Base-by-base conservation (phyloP, 805 yeast species). In the Wickerhamomyces alni region DNA sequence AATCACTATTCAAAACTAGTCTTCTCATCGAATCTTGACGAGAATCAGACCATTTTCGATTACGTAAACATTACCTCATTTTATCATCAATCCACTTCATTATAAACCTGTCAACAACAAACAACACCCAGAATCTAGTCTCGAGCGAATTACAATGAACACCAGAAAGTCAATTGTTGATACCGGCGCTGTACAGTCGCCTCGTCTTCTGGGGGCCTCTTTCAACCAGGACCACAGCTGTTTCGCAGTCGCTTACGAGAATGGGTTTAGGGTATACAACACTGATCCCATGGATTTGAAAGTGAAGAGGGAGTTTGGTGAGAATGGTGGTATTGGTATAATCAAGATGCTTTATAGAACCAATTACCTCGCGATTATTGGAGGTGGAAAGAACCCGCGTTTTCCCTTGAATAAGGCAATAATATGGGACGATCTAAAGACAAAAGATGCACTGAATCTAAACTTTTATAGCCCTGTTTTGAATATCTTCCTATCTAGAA, bases 191-290 rank as follows among this genome's bases (percentile, higher is more conserved):
- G 15, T 17, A 3, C 19, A 41, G 2, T 31, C 36, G 11, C 39
- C 52, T 5, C 46, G 39, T 30, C 45, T 55, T 15, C 46, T 55
- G 6, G 39, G 44, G 30, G 52, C 52, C 6, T 30, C 52, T 19
- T 89, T 87, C 69, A 91, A 91, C 62, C 95, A 87, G 61, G 96
- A 89, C 63, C 84, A 80, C 52, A 82, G 87, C 28, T 91, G 97
- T 59, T 88, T 91, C 63, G 86, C 95, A 16, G 69, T 86, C 19
- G 85, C 93, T 38, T 82, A 78, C 45, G 88, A 85, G 43, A 61
- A 67, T 33, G 97, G 98, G 15, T 88, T 91, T 58, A 65, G 79
- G 39, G 95, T 91, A 11, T 91, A 78, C 67, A 85, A 83, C 55
- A 74, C 95, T 3, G 89, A 87, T 55, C 98, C 99, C 4, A 70